Base-by-base conservation (phyloP, 306 rosid genomes). In the Dryas octopetala region DNA sequence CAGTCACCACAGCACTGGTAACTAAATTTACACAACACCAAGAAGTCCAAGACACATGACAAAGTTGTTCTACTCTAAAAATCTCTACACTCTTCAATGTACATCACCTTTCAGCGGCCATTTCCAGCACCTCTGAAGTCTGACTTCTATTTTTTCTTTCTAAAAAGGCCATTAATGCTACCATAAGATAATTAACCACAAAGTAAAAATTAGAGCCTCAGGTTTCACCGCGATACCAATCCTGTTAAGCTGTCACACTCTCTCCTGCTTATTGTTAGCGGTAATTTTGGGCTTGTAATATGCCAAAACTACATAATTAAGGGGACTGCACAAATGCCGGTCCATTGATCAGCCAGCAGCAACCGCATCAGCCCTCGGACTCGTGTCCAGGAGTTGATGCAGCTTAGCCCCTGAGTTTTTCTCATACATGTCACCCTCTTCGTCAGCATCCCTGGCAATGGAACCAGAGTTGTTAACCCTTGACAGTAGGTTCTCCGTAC, bases 271-370 rank as follows among this genome's bases (percentile, higher is more conserved):
- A 80, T 84, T 73, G 96, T 89, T 84, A 92, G 97, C 84, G 78
- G 91, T 84, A 90, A 82, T 90, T 90, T 88, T 90, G 99, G 93
- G 77, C 96, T 86, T 77, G 79, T 84, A 90, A 95, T 90, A 90
- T 88, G 97, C 97, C 99, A 95, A 92, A 95, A 95, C 88, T 90
- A 92, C 97, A 77, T 63, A 55, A 86, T 81, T 53, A 75, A 66
- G 67, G 77, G 79, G 82, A 66, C 86, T 63, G 82, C 76, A 63
- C 26, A 47, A 46, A 54, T 44, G 73, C 86, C 47, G 72, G 84
- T 73, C 78, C 68, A 45, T 28, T 8, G 17, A 65, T 87, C 85
- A 95, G 84, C 97, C 85, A 64, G 99, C 99, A 16, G 91, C 99
- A 13, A 95, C 95, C 0, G 91, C 93, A 76, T 95, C 93, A 2